phyloP scores from a whole-genome alignment of 306 rosid species.

The Pyrus communis region DNA sequence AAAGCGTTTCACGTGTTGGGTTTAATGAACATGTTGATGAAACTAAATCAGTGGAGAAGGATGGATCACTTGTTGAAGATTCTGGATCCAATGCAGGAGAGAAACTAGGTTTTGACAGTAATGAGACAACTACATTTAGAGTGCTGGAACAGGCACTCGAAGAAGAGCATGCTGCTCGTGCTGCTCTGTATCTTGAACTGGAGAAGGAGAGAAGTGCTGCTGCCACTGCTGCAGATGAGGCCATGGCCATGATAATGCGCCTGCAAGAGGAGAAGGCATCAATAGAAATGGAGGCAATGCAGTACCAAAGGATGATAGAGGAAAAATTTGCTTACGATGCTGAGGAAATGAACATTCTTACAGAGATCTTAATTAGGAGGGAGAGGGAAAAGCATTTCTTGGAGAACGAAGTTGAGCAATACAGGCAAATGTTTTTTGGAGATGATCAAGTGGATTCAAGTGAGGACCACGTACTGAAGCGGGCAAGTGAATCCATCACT shows the following conservation, averaged over 20 bases:
- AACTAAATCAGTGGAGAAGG: slow-evolving; percentile 4
- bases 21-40: slow-evolving; percentile 13
- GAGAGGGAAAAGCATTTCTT: slow-evolving; percentile 47
- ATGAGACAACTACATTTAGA: slow-evolving; percentile 22
- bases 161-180: slow-evolving; percentile 32
- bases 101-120: slow-evolving; percentile 12
- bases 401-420: slow-evolving; percentile 37
- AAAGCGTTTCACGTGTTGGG: slow-evolving; percentile 4
- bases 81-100: slow-evolving; percentile 4
- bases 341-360: slow-evolving; percentile 53
- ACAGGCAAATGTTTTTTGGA: slow-evolving; percentile 25
- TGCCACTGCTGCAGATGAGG: slow-evolving; percentile 48
- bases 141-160: slow-evolving; percentile 37
- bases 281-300: slow-evolving; percentile 48
- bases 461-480: slow-evolving; percentile 11
- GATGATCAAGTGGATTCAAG: slow-evolving; percentile 18
- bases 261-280: slow-evolving; percentile 51
- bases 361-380: slow-evolving; percentile 46
- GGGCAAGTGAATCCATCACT: not conserved
- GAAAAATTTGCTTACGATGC: slow-evolving; percentile 41
- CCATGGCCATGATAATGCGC: slow-evolving; percentile 54
- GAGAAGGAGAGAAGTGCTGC: slow-evolving; percentile 56
- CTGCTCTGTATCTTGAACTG: slow-evolving; percentile 36
- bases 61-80: slow-evolving; percentile 12
- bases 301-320: slow-evolving; percentile 46